Percentiles rank a stretch among this genome's conserved stretches.
phyloP scores from a whole-genome alignment of 1,284 basidiomycete genomes.

The Irpex sp. region DNA sequence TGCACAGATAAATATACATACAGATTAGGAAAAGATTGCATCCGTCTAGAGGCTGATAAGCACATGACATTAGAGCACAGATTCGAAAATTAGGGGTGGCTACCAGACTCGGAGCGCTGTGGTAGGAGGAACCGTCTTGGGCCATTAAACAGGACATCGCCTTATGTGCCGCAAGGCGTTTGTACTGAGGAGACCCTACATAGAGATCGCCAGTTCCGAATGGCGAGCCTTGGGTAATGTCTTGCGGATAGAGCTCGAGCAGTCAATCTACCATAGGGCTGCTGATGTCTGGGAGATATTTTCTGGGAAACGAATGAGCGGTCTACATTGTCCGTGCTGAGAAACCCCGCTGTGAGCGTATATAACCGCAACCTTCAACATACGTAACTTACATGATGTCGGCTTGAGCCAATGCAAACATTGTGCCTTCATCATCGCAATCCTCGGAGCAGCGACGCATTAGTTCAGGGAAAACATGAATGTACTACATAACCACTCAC shows the following conservation, averaged over 20 bases:
- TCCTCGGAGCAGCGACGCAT: too few relatives aligned
- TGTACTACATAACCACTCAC: too few relatives aligned
- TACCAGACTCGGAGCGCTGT: slow-evolving; percentile 25
- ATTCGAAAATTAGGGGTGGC: background rate
- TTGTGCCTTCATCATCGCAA: too few relatives aligned
- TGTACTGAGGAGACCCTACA: slow-evolving; percentile 56
- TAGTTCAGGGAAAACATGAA: too few relatives aligned
- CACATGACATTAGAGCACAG: slow-evolving; percentile 11
- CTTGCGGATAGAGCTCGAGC: slow-evolving; percentile 27
- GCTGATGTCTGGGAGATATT: too few relatives aligned
- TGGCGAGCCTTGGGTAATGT: slow-evolving; percentile 54
- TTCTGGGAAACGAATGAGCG: too few relatives aligned
- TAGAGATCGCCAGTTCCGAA: slow-evolving; percentile 56
- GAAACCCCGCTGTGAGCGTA: too few relatives aligned
- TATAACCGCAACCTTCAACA: background rate
- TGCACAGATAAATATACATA: slow-evolving; percentile 11
- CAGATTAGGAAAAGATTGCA: slow-evolving; percentile 24
- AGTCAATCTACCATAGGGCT: too few relatives aligned
- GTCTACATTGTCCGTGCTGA: too few relatives aligned
- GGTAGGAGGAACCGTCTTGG: slow-evolving; percentile 59
- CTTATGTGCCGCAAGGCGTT: slow-evolving; percentile 59
- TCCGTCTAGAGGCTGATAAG: slow-evolving; percentile 15
- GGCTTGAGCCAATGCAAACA: too few relatives aligned
- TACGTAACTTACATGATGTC: too few relatives aligned
- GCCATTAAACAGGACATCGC: slow-evolving; percentile 63